phyloP scores from a whole-genome alignment of 108 stramenopile species.

The Fistulifera pelliculosa region DNA sequence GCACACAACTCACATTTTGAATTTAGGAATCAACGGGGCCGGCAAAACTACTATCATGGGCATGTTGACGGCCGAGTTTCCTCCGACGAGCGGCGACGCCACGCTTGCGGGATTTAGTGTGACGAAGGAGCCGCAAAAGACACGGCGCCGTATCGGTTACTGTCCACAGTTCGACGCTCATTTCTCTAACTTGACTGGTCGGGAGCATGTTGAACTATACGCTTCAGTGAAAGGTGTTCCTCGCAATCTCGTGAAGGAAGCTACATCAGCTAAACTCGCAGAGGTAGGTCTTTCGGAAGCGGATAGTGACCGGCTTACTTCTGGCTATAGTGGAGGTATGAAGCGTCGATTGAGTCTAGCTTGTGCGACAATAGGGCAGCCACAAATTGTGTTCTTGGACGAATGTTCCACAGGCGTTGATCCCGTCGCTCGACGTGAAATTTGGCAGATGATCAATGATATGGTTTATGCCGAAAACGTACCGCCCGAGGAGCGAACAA shows the following conservation, averaged over 20 bases:
- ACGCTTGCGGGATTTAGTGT: conserved; percentile 78
- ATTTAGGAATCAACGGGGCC: conserved; percentile 80
- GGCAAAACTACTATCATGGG: conserved; percentile 82
- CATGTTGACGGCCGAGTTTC: conserved; percentile 92
- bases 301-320: conserved; percentile 52
- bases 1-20: too few relatives aligned
- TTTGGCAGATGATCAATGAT: conserved; percentile 71
- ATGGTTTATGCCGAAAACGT: conserved; percentile 56
- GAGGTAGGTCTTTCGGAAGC: conserved; percentile 72
- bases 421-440: conserved; percentile 73
- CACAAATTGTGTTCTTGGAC: conserved; percentile 73
- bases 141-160: conserved; percentile 77
- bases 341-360: conserved; percentile 81
- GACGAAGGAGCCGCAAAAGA: conserved; percentile 70
- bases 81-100: conserved; percentile 87
- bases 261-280: conserved; percentile 49
- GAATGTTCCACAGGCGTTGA: conserved; percentile 70
- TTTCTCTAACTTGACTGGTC: conserved; percentile 91
- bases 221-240: conserved; percentile 88
- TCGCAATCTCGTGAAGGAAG: conserved; percentile 26
- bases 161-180: conserved; percentile 99
- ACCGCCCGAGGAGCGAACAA: conserved; percentile 39
- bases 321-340: conserved; percentile 82
- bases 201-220: conserved; percentile 94
- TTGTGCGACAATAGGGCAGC: conserved; percentile 77